A percentile compares a stretch with the other conserved stretches of the same genome.
Conservation (phyloP, 495 filamentous ascomycete genomes). For the Hyphodiscus hymeniophilus region DNA sequence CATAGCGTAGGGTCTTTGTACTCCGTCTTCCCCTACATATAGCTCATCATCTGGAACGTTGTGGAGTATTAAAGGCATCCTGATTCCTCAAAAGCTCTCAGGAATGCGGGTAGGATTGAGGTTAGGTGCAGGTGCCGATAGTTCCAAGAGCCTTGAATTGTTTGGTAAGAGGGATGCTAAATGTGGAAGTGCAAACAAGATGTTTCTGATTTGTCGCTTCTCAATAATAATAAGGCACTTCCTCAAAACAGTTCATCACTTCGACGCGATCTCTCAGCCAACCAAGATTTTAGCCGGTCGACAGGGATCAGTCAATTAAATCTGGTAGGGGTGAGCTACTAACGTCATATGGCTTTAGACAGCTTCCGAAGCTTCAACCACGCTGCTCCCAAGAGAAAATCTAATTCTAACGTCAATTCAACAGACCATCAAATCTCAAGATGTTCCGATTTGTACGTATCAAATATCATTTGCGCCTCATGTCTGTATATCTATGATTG, state of each 20-base stretch:
- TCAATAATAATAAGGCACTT: no score
- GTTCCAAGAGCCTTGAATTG: no score
- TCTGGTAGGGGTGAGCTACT: no score
- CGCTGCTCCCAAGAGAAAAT: background rate
- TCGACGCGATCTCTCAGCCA: background rate
- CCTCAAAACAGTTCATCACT: no score
- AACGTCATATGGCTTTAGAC: background rate
- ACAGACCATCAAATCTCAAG: slow-evolving; percentile 7
- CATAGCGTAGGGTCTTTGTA: slow-evolving; percentile 48
- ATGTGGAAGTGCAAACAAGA: no score
- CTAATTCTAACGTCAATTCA: slow-evolving; percentile 1
- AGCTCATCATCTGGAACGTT: slow-evolving; percentile 52
- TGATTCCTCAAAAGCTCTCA: no score
- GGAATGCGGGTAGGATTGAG: background rate
- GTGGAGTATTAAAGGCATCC: slow-evolving; percentile 49
- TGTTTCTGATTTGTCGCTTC: no score
- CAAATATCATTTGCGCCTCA: background rate
- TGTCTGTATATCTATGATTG: background rate
- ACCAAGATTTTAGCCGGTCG: background rate
- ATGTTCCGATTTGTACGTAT: slow-evolving; percentile 38
- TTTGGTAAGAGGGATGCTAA: background rate
- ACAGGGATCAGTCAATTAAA: background rate
- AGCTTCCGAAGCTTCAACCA: slow-evolving; percentile 4
- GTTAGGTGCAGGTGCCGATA: slow-evolving; percentile 1
- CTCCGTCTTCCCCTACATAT: slow-evolving; percentile 47